Conservation (phyloP, 495 filamentous ascomycete species). For the Niebla homalea region DNA sequence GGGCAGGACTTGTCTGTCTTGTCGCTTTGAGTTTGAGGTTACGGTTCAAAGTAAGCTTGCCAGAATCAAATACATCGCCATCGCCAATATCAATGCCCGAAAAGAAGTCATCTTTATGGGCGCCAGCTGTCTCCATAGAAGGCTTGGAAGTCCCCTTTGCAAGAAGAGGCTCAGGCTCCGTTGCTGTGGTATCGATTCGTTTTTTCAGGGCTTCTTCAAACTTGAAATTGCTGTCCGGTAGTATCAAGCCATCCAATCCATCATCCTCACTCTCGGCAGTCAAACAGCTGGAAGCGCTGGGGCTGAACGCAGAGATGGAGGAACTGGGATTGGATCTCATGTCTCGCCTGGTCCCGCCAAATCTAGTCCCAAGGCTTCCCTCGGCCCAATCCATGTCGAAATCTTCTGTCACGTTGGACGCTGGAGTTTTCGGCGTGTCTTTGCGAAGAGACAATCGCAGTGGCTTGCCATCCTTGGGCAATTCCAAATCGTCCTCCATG, state of each 20-base stretch:
- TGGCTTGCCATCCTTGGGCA: constrained; percentile 44
- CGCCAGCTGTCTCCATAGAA: constrained; percentile 11
- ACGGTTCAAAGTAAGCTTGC: constrained; percentile 75
- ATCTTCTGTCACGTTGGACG: constrained; percentile 47
- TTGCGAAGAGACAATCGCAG: constrained; percentile 47
- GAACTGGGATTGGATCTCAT: constrained; percentile 67
- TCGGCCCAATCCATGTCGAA: constrained; percentile 83
- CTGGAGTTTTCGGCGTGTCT: constrained; percentile 43
- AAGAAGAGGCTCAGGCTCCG: constrained; percentile 23
- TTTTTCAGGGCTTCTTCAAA: constrained; percentile 63
- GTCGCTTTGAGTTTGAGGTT: constrained; percentile 77
- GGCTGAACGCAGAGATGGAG: constrained; percentile 75
- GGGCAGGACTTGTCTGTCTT: constrained; percentile 53
- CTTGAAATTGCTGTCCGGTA: constrained; percentile 72
- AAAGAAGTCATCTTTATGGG: constrained; percentile 69
- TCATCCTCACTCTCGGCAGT: constrained; percentile 94
- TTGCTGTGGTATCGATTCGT: constrained; percentile 41
- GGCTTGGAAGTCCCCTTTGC: constrained; percentile 20
- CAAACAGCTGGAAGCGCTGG: constrained; percentile 78
- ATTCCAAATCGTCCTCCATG: constrained; percentile 66
- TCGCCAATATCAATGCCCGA: constrained; percentile 77
- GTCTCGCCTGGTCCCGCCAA: constrained; percentile 71
- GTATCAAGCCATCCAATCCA: constrained; percentile 66
- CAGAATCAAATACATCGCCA: constrained; percentile 64
- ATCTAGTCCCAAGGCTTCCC: constrained; percentile 76